Evolutionary conservation across 202 grass and related monocot species (phyloP).

Genomic region (Schoenoplectus triqueter): DNA sequence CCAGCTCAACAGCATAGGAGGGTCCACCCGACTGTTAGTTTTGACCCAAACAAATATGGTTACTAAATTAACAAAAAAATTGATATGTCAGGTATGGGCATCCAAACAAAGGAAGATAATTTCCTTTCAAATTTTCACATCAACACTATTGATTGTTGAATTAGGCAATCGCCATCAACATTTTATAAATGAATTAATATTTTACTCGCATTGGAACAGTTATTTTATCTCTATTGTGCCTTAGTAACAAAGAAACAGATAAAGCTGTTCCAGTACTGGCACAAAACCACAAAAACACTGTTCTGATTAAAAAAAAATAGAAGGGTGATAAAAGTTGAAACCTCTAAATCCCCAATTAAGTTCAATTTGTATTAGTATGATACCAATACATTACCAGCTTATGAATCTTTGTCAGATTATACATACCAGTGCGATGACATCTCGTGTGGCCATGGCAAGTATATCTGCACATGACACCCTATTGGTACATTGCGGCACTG

Average conservation of each 20-base stretch:
- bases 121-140: conserved; percentile 13
- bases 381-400: conserved; percentile 4
- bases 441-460: conserved; percentile 72
- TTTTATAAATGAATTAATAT: neutral
- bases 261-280: conserved; percentile 4
- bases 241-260: conserved; percentile 4
- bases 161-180: neutral
- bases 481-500: conserved; percentile 64
- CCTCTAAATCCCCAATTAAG: neutral
- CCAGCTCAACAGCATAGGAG: conserved; percentile 75
- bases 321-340: neutral
- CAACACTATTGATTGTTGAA: neutral
- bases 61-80: conserved; percentile 13
- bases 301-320: neutral
- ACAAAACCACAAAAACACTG: neutral
- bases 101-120: neutral
- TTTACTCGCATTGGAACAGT: neutral
- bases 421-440: conserved; percentile 65
- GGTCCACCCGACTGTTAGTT: conserved; percentile 66
- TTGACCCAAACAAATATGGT: neutral
- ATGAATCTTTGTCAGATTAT: neutral
- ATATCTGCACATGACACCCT: conserved; percentile 85
- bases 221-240: neutral
- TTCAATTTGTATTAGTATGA: conserved; percentile 15
- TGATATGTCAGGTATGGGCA: neutral